Evolutionary conservation across 805 yeast genomes (phyloP).

Genomic region (Candida insectorum): DNA sequence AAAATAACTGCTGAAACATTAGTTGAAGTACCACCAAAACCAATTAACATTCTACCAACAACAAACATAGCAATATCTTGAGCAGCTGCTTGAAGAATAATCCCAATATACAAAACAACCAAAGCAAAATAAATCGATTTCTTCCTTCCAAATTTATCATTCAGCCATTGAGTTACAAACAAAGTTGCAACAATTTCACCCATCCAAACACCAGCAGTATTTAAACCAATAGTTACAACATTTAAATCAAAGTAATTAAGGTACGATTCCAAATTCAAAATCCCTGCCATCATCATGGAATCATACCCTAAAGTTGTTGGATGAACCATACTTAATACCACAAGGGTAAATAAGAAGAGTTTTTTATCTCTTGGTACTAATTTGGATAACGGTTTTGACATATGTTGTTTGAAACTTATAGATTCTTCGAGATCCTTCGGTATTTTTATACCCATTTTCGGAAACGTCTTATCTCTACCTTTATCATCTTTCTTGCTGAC

Average conservation of each 20-base stretch:
- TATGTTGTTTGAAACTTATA: too few relatives aligned
- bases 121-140: conserved; percentile 23
- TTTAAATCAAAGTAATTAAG: conserved; percentile 7
- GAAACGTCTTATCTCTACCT: too few relatives aligned
- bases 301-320: conserved; percentile 11
- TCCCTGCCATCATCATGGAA: conserved; percentile 9
- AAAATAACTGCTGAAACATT: conserved; percentile 31
- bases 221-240: conserved; percentile 10
- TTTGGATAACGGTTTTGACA: conserved; percentile 4
- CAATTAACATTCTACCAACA: conserved; percentile 32
- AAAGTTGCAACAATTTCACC: conserved; percentile 9
- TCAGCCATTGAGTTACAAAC: conserved; percentile 1
- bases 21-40: conserved; percentile 29
- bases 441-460: too few relatives aligned
- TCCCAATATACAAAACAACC: conserved; percentile 25
- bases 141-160: conserved; percentile 22
- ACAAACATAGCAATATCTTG: conserved; percentile 33
- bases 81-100: conserved; percentile 36
- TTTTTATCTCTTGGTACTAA: conserved; percentile 8
- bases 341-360: conserved; percentile 2
- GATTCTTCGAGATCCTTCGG: too few relatives aligned
- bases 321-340: conserved; percentile 7
- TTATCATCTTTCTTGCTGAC: too few relatives aligned
- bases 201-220: conserved; percentile 12
- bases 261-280: conserved; percentile 10